These are phyloP conservation scores for Prosopis cineraria DNA, from an alignment of 306 rosid genomes.

Conservation along the genomic window DNA sequence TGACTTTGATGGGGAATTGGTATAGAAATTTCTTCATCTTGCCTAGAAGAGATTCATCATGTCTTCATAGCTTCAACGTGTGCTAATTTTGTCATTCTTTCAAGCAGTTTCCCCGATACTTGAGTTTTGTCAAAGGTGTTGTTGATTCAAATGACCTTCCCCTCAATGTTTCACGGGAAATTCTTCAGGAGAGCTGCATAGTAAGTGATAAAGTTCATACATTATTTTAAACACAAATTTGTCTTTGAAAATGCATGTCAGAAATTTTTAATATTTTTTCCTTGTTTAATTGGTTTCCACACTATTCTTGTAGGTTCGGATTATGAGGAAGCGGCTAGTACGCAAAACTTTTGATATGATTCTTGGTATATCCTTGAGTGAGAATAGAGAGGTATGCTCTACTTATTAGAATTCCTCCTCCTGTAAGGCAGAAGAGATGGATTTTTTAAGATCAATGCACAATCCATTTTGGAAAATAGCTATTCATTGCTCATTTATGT, in stretches of 20 bases:
- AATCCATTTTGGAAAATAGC: background rate
- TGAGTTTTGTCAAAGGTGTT: slow-evolving; percentile 94
- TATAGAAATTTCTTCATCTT: slow-evolving; percentile 36
- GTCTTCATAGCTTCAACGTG: slow-evolving; percentile 9
- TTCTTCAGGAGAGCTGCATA: slow-evolving; percentile 96
- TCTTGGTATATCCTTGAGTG: slow-evolving; percentile 93
- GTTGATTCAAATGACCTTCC: slow-evolving; percentile 98
- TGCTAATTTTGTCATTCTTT: slow-evolving; percentile 34
- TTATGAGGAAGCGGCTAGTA: slow-evolving; percentile 92
- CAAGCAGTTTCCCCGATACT: slow-evolving; percentile 86
- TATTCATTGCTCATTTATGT: background rate
- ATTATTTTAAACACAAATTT: background rate
- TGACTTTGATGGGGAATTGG: slow-evolving; percentile 98
- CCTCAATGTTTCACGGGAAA: slow-evolving; percentile 96
- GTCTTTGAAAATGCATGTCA: slow-evolving; percentile 1
- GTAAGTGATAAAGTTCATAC: slow-evolving; percentile 49
- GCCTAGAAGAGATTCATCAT: slow-evolving; percentile 9
- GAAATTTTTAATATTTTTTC: background rate
- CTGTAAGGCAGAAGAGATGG: background rate
- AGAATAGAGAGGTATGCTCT: slow-evolving; percentile 70
- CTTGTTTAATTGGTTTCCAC: slow-evolving; percentile 23
- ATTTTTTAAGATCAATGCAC: background rate
- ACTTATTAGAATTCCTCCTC: slow-evolving; percentile 22
- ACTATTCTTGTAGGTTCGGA: slow-evolving; percentile 74
- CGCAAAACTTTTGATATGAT: slow-evolving; percentile 98